Evolutionary conservation across 352 stramenopile genomes (phyloP).

Genomic region (Phytopythium mirpurense): DNA sequence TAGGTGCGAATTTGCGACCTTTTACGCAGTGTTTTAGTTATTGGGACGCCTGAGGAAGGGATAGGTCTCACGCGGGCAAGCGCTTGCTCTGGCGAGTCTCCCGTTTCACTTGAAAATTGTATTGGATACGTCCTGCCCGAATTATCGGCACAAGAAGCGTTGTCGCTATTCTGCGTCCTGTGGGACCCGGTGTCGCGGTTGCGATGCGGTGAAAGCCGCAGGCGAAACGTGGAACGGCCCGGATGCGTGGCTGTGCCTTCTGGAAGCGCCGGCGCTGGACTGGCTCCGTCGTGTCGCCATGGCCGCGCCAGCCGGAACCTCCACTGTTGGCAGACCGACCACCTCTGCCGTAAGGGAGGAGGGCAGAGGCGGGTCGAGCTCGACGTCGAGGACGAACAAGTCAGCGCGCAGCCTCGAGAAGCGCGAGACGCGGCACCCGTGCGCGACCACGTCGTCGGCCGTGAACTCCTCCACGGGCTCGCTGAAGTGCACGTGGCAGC

Average conservation of each 20-base stretch:
- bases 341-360: background rate
- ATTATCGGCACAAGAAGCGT: no score
- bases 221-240: slow-evolving; percentile 12
- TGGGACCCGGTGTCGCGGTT: no score
- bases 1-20: no score
- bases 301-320: slow-evolving; percentile 14
- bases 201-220: background rate
- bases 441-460: slow-evolving; percentile 35
- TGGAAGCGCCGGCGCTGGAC: slow-evolving; percentile 9
- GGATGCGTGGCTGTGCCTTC: no score
- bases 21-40: no score
- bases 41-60: no score
- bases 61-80: no score
- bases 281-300: slow-evolving; percentile 7
- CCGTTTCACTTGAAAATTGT: no score
- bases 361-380: slow-evolving; percentile 1
- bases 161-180: background rate
- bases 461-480: slow-evolving; percentile 60
- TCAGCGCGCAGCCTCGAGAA: slow-evolving; percentile 42
- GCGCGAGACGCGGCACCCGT: slow-evolving; percentile 21
- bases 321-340: slow-evolving; percentile 3
- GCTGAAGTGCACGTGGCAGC: slow-evolving; percentile 59
- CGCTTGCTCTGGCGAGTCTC: no score
- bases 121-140: no score
- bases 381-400: slow-evolving; percentile 28